A percentile compares a stretch with the other conserved stretches of the same genome.
These are phyloP conservation scores for Neovahlkampfia damariscottae DNA, from an alignment of 78 protist species.

Conservation along the genomic window DNA sequence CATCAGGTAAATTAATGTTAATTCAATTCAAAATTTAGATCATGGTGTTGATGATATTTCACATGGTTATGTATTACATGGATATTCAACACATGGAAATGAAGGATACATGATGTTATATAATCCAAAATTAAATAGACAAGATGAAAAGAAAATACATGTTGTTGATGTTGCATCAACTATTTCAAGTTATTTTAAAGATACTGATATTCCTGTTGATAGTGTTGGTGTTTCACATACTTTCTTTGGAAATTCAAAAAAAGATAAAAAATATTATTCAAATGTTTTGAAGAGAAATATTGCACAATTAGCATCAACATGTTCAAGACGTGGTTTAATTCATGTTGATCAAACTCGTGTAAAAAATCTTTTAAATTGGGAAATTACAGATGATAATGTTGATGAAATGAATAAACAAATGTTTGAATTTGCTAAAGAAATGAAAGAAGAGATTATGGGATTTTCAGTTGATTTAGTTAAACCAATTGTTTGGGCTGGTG, in stretches of 20 bases:
- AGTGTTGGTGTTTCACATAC: background rate
- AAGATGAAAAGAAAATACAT: background rate
- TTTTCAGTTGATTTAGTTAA: background rate
- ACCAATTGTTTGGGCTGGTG: background rate
- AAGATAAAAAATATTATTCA: background rate
- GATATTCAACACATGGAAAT: background rate
- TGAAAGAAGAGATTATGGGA: background rate
- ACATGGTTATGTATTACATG: background rate
- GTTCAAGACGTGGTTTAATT: background rate
- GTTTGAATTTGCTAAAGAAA: background rate
- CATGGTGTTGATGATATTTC: background rate
- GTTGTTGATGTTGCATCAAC: background rate
- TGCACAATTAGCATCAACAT: background rate
- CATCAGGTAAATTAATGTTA: too few relatives aligned
- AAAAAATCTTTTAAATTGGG: background rate
- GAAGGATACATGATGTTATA: slow-evolving; percentile 3
- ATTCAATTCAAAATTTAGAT: too few relatives aligned
- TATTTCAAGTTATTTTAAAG: background rate
- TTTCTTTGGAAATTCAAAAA: background rate
- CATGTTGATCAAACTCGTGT: too few relatives aligned
- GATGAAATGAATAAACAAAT: background rate
- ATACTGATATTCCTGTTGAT: background rate
- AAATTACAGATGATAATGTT: background rate
- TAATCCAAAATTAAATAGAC: background rate
- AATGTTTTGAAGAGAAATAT: background rate